Evolutionary conservation across 371 early-diverging fungal species (phyloP).

Genomic region (Mucor plumbeus): DNA sequence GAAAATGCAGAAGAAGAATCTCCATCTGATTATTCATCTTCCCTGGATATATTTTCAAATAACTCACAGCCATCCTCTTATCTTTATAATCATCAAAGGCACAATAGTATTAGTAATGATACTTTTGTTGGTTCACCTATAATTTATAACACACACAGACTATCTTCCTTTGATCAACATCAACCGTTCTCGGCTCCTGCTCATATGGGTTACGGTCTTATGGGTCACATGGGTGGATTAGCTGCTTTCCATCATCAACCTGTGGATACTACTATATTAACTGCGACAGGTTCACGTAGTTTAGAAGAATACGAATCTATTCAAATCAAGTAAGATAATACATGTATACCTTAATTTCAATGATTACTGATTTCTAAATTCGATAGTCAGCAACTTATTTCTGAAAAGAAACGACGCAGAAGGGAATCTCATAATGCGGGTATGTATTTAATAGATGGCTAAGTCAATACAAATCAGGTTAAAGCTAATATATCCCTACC

Average conservation of each 20-base stretch:
- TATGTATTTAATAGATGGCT: slow-evolving; percentile 20
- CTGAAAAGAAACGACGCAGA: slow-evolving; percentile 89
- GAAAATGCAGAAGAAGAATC: slow-evolving; percentile 22
- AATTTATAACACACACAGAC: not conserved
- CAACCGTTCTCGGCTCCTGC: slow-evolving; percentile 56
- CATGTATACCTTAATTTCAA: not conserved
- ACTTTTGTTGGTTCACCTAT: slow-evolving; percentile 11
- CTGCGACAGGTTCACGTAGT: slow-evolving; percentile 25
- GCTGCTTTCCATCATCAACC: slow-evolving; percentile 21
- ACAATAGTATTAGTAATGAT: slow-evolving; percentile 7
- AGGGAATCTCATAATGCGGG: slow-evolving; percentile 96
- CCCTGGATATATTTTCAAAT: slow-evolving; percentile 12
- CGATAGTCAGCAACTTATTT: slow-evolving; percentile 42
- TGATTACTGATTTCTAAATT: not conserved
- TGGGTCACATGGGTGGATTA: slow-evolving; percentile 38
- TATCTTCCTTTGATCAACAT: slow-evolving; percentile 6
- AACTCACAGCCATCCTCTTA: slow-evolving; percentile 17
- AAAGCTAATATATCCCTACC: too few relatives aligned
- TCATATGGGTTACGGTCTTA: slow-evolving; percentile 42
- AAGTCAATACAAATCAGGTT: not conserved
- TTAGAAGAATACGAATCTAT: slow-evolving; percentile 50
- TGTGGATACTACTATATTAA: slow-evolving; percentile 10
- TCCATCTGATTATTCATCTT: slow-evolving; percentile 32
- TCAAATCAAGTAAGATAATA: slow-evolving; percentile 48
- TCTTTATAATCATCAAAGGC: slow-evolving; percentile 18